Evolutionary conservation across 116 monocot species (phyloP), one percentile per base, ranked within the genome.

Genomic region (Dioscorea cayenensis): DNA sequence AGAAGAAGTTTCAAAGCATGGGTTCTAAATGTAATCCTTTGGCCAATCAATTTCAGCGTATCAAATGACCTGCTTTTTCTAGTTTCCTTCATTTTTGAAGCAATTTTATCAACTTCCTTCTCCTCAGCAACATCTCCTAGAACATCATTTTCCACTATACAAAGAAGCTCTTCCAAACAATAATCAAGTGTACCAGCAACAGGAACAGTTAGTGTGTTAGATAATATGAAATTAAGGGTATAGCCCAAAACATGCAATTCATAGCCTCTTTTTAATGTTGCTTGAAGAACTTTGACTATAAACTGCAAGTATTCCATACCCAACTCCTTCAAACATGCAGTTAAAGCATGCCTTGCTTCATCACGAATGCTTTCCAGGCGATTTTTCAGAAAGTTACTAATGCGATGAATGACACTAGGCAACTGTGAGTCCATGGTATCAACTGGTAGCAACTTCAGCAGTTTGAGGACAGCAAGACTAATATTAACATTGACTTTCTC

Each of bases 1-100:
- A 78, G 83, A 60, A 93, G 77, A 63, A 97, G 66, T 49, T 82
- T 90, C 65, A 78, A 22, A 70, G 90, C 84, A 84, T 88, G 84
- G 19, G 88, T 90, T 78, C 72, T 89, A 51, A 97, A 97, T 20
- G 97, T 93, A 55, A 97, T 74, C 48, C 67, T 90, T 72, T 92
- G 77, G 20, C 88, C 77, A 77, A 93, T 80, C 66, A 93, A 51
- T 60, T 81, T 86, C 52, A 97, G 63, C 17, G 90, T 88, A 43
- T 97, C 93, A 83, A 88, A 90, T 14, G 97, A 97, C 74, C 85
- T 86, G 11, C 36, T 84, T 61, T 89, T 97, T 65, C 81, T 81
- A 25, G 97, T 89, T 74, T 97, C 97, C 80, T 97, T 97, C 93
- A 97, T 97, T 89, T 90, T 97, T 36, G 83, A 84, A 51, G 97